Conservation (phyloP, 2,329 filamentous ascomycete genomes). For the Ophiocordyceps camponoti-leonardi region DNA sequence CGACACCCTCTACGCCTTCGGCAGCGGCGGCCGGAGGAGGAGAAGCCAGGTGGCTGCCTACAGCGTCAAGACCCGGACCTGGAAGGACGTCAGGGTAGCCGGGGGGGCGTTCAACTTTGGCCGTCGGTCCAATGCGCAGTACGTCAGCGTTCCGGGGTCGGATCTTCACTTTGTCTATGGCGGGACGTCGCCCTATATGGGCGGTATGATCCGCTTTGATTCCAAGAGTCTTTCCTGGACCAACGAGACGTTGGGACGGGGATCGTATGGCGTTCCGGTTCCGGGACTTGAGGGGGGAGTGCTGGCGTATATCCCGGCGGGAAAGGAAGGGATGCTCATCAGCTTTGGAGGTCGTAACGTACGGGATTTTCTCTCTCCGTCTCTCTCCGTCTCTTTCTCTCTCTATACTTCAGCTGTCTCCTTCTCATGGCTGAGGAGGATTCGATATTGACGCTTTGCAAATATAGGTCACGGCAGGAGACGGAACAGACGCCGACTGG, state of each 20-base stretch:
- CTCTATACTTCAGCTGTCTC: too few species aligned
- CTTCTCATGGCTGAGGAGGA: too few species aligned
- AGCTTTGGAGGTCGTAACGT: not conserved
- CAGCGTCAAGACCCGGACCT: not conserved
- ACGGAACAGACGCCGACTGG: not conserved
- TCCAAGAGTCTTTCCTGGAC: not conserved
- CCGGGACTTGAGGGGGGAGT: not conserved
- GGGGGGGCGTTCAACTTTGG: not conserved
- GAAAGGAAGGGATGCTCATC: not conserved
- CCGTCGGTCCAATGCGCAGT: not conserved
- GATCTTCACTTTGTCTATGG: not conserved
- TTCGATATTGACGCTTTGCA: too few species aligned
- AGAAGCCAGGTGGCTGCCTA: not conserved
- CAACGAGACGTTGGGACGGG: not conserved
- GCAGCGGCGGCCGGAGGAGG: not conserved
- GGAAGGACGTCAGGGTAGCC: not conserved
- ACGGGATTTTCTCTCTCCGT: not conserved
- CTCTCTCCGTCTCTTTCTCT: too few species aligned
- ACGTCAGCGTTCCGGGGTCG: not conserved
- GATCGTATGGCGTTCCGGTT: not conserved
- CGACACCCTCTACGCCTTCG: not conserved
- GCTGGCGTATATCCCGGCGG: not conserved
- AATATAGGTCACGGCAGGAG: not conserved
- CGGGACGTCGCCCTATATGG: not conserved
- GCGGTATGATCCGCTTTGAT: not conserved